Evolutionary conservation across 2,329 filamentous ascomycete species (phyloP), one percentile per base, ranked within the genome.

Genomic region (Fusarium chaquense): DNA sequence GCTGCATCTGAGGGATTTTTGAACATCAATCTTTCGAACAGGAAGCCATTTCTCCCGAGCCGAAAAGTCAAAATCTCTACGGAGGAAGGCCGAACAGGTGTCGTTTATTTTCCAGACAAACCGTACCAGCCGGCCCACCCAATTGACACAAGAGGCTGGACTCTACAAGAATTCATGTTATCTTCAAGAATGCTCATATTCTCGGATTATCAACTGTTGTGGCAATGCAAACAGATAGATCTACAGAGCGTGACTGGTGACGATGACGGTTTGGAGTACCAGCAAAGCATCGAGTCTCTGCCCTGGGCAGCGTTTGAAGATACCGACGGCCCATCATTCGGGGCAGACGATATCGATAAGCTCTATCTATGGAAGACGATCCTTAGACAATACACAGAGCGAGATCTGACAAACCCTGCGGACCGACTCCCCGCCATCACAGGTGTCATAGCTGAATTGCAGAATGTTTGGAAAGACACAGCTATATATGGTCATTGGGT

Each of bases 11-110:
- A 64, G 7, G 61, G 61, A 0, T 64, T 64, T 1, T 1, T 58
- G 0, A 40, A 15, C 1, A 10, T 1, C 8, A 18, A 2, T 0
- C 0, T 4, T 0, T 1, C 3, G 1, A 7, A 0, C 0, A 2
- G 18, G 0, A 0, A 1, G 1, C 26, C 28, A 0, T 64, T 44
- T 11, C 1, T 64, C 0, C 61, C 61, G 0, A 4, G 20, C 0
- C 0, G 8, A 0, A 30, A 35, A 0, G 50, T 64, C 2, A n/a
- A n/a, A 0, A 24, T 64, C 2, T 10, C 22, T 0, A 35, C 35
- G 6, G 18, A 5, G 1, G 24, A 30, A 13, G 50, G 26, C 0
- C 6, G 2, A 0, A 2, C 0, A 0, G 50, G 50, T 0, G 18
- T 15, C 1, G 12, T 64, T 0, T 18, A 64, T 13, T 3, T 64